A percentile compares a stretch with the other conserved stretches of the same genome.
Conservation (phyloP, 179 eudicot genomes). For the Gypsophila paniculata region DNA sequence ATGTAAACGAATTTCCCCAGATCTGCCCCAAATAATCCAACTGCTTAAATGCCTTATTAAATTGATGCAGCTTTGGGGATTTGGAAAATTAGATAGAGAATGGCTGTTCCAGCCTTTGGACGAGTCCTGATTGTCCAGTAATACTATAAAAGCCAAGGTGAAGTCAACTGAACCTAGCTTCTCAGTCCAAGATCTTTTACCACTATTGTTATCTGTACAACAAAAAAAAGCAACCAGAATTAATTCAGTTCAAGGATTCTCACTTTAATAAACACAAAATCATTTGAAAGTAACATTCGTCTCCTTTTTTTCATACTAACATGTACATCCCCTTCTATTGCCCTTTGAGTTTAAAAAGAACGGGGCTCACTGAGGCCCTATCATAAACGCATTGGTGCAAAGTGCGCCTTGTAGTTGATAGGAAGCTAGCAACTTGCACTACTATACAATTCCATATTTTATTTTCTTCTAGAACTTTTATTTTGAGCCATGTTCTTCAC, state of each 20-base stretch:
- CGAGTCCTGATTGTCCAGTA: slow-evolving; percentile 42
- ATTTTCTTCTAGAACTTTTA: no score
- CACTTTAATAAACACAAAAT: not conserved
- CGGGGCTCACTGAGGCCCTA: no score
- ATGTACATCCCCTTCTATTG: not conserved
- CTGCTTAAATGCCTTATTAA: slow-evolving; percentile 60
- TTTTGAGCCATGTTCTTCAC: not conserved
- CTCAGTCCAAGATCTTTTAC: slow-evolving; percentile 61
- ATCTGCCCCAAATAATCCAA: slow-evolving; percentile 82
- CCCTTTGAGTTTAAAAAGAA: not conserved
- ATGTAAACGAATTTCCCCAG: slow-evolving; percentile 45
- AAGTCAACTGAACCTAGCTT: slow-evolving; percentile 80
- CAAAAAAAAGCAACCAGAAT: not conserved
- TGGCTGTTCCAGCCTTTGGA: slow-evolving; percentile 35
- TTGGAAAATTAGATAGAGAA: slow-evolving; percentile 42
- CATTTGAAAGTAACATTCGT: not conserved
- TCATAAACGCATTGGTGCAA: no score
- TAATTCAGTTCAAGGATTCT: slow-evolving; percentile 8
- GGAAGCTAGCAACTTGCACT: no score
- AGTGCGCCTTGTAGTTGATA: no score
- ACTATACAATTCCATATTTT: no score
- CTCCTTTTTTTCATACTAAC: not conserved
- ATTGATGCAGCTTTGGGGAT: slow-evolving; percentile 46
- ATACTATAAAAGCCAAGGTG: slow-evolving; percentile 62
- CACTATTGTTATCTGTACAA: slow-evolving; percentile 46